Percentiles rank a stretch among this genome's conserved stretches.
Evolutionary conservation across 306 rosid species (phyloP).

Genomic region (Acacia confusa): DNA sequence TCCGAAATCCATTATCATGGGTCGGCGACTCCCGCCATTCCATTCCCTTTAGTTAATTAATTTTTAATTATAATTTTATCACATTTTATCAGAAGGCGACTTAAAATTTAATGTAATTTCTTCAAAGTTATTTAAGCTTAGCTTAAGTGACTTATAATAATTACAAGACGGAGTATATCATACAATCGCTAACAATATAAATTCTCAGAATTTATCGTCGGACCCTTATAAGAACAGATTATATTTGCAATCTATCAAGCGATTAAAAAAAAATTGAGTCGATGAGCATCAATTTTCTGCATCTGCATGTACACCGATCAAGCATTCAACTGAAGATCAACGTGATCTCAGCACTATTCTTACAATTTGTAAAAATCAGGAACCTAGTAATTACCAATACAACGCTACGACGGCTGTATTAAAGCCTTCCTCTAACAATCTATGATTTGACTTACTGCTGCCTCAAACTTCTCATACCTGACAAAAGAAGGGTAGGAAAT

Average conservation of each 20-base stretch:
- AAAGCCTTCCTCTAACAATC: conserved; percentile 51
- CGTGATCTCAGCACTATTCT: conserved; percentile 46
- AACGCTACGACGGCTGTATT: conserved; percentile 41
- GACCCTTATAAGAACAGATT: background rate
- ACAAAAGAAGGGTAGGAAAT: conserved; percentile 20
- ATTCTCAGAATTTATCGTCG: background rate
- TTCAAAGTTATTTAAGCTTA: no score
- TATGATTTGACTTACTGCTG: conserved; percentile 40
- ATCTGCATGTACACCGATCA: conserved; percentile 34
- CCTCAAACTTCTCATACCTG: conserved; percentile 53
- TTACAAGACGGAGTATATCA: background rate
- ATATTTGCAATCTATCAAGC: background rate
- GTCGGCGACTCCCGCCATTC: background rate
- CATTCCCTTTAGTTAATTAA: no score
- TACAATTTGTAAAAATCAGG: conserved; percentile 48
- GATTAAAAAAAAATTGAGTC: background rate
- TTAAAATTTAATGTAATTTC: no score
- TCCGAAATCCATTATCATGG: background rate
- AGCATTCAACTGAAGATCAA: conserved; percentile 43
- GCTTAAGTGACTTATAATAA: no score
- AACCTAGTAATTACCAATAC: conserved; percentile 47
- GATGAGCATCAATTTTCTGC: conserved; percentile 28
- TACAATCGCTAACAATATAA: background rate
- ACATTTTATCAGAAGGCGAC: no score
- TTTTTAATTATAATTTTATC: no score